Percentiles rank a stretch among this genome's conserved stretches.
phyloP scores from a whole-genome alignment of 2,329 filamentous ascomycete species.

The Pseudogymnoascus sp. region DNA sequence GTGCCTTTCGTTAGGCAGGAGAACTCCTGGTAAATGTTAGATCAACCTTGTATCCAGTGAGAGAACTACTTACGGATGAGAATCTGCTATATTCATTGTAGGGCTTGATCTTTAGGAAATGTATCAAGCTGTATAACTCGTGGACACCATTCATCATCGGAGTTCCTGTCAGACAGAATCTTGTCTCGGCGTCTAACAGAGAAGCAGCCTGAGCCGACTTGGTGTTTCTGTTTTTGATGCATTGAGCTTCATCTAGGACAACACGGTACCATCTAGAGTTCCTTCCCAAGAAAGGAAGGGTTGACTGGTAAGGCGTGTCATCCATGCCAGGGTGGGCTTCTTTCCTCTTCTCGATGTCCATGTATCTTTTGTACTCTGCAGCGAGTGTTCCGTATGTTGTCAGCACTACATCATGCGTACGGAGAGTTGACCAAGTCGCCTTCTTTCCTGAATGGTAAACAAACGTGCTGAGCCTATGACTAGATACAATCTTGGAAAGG shows the following conservation, averaged over 20 bases:
- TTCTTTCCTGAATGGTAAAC: conserved; percentile 60
- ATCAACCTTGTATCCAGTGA: not conserved
- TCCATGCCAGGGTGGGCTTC: conserved; percentile 25
- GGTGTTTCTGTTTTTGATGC: conserved; percentile 66
- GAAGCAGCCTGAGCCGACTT: conserved; percentile 52
- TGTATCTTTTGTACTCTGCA: conserved; percentile 46
- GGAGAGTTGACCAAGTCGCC: conserved; percentile 51
- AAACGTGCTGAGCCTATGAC: conserved; percentile 53
- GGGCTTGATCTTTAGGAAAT: conserved; percentile 68
- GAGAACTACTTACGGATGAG: conserved; percentile 35
- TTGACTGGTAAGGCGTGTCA: conserved; percentile 25
- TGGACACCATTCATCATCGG: conserved; percentile 81
- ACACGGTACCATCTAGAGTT: conserved; percentile 57
- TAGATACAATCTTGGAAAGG: conserved; percentile 52
- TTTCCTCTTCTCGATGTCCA: conserved; percentile 23
- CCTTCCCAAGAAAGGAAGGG: conserved; percentile 52
- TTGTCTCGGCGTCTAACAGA: conserved; percentile 48
- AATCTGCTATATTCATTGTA: conserved; percentile 61
- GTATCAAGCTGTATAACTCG: conserved; percentile 69
- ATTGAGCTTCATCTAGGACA: conserved; percentile 72
- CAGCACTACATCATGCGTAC: conserved; percentile 62
- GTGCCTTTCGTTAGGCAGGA: conserved; percentile 24
- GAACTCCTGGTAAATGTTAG: conserved; percentile 31
- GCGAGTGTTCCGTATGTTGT: conserved; percentile 70
- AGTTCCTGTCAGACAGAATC: conserved; percentile 71